Evolutionary conservation across 768 basidiomycete genomes (phyloP).

Genomic region (Tulasnella sp.): DNA sequence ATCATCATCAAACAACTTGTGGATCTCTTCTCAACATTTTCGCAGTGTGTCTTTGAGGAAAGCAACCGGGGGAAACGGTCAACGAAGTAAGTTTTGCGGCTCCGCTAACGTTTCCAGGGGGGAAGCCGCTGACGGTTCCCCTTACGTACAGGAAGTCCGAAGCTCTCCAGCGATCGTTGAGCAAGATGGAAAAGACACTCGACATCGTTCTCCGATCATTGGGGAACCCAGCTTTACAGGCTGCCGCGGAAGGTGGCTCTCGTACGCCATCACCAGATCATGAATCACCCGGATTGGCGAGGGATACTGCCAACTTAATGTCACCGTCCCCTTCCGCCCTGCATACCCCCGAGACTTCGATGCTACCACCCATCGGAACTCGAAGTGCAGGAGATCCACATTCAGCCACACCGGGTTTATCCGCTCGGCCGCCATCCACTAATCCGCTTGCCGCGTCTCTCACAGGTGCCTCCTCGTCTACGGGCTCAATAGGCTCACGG

Average conservation of each 20-base stretch:
- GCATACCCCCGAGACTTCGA: slow-evolving; percentile 46
- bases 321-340: slow-evolving; percentile 45
- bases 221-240: slow-evolving; percentile 57
- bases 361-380: background rate
- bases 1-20: background rate
- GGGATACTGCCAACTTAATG: slow-evolving; percentile 1
- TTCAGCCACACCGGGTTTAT: background rate
- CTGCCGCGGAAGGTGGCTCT: slow-evolving; percentile 66
- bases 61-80: slow-evolving; percentile 91
- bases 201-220: slow-evolving; percentile 88
- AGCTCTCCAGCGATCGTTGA: slow-evolving; percentile 49
- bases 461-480: background rate
- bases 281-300: background rate
- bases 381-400: background rate
- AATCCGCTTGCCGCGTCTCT: slow-evolving; percentile 29
- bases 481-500: slow-evolving; percentile 16
- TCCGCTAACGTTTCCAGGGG: slow-evolving; percentile 1
- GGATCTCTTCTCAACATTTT: slow-evolving; percentile 37
- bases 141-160: slow-evolving; percentile 32
- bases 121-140: background rate
- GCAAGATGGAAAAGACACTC: slow-evolving; percentile 90
- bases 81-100: slow-evolving; percentile 57
- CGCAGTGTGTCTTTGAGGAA: slow-evolving; percentile 96
- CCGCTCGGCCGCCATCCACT: slow-evolving; percentile 34
- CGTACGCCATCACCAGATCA: slow-evolving; percentile 56